Evolutionary conservation across 192 early-diverging fungal genomes (phyloP), one percentile per base, ranked within the genome.

Genomic region (Umbelopsis vinacea): DNA sequence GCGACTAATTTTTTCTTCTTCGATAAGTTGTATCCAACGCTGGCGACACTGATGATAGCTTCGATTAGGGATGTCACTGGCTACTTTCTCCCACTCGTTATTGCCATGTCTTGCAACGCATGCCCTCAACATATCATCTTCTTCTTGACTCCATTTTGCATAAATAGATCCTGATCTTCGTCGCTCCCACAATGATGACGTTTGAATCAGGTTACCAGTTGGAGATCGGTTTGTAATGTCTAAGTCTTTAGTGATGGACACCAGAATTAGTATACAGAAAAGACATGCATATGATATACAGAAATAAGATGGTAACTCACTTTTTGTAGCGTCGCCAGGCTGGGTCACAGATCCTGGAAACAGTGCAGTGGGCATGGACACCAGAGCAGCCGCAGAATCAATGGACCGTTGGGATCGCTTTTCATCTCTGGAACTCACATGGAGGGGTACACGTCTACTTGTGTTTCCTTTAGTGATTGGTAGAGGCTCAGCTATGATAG

Each of bases 41-140:
- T 85, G 82, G 15, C 84, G 71, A 35, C 84, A 85, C 69, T 85
- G 84, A 6, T 81, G 77, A 60, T 81, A 70, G 33, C 47, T 85
- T 46, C 79, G 67, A 54, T 77, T 72, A 19, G 77, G 82, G 2
- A 85, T 73, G 12, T 71, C 66, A 38, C 38, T 35, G 23, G 84
- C 76, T 12, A 83, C 68, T n/a, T 57, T 57, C 26, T 83, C 79
- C 84, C 84, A 85, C 9, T 81, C 74, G 35, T 73, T 72, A 17
- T 63, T 60, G 2, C 84, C 77, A n/a, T 76, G 67, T 60, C 74
- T 76, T 12, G 68, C 73, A 10, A 78, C 76, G 1, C 76, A 60
- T 2, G 70, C 66, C 19, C 76, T 78, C 47, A 83, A 66, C 46
- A 70, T 29, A 26, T 54, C 63, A 68, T 85, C 84, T 60, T 85